These are phyloP conservation scores for Pseudopediastrum boryanum DNA, from an alignment of 139 green algal genomes.

Conservation along the genomic window DNA sequence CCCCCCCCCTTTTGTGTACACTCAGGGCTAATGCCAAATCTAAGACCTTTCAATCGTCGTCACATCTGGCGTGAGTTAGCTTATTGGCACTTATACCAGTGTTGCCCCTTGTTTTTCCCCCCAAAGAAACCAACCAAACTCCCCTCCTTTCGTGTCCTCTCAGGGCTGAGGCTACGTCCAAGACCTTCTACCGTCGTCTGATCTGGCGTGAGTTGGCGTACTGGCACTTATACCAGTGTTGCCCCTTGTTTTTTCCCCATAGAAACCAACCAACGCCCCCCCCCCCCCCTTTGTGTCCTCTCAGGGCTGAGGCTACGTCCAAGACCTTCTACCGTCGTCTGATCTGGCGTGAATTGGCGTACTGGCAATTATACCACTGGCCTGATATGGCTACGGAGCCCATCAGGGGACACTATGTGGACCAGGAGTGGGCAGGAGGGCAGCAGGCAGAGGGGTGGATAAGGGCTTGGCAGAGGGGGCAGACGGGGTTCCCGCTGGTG, in stretches of 20 bases:
- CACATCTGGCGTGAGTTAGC: conserved; percentile 75
- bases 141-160: not conserved
- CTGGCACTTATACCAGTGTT: conserved; percentile 56
- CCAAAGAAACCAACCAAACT: not conserved
- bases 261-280: not conserved
- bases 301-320: conserved; percentile 33
- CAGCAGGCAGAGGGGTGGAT: conserved; percentile 16
- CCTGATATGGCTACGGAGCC: conserved; percentile 51
- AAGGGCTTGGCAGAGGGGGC: conserved; percentile 71
- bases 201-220: conserved; percentile 76
- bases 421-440: conserved; percentile 34
- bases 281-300: not conserved
- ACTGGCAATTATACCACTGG: conserved; percentile 79
- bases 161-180: conserved; percentile 38
- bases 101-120: not conserved
- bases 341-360: conserved; percentile 73
- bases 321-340: conserved; percentile 69
- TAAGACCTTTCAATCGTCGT: conserved; percentile 65
- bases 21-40: conserved; percentile 26
- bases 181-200: conserved; percentile 66
- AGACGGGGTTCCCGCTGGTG: conserved; percentile 86
- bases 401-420: conserved; percentile 50
- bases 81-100: conserved; percentile 65
- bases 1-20: not conserved
- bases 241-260: not conserved